These are phyloP conservation scores for Magnaporthales sp. DNA, from an alignment of 2,329 filamentous ascomycete genomes.

Conservation along the genomic window DNA sequence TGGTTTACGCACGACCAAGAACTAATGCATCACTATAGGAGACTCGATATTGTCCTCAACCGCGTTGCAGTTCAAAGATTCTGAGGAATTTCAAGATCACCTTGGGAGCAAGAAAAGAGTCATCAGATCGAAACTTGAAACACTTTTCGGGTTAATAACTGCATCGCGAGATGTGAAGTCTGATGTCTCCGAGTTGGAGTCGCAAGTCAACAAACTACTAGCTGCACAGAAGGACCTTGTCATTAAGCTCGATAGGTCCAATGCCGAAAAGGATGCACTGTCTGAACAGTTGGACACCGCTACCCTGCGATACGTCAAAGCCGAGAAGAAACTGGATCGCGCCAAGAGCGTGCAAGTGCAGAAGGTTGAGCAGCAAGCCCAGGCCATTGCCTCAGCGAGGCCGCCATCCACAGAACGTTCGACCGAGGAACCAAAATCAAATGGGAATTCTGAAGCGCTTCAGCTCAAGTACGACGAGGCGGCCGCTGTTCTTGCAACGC, in stretches of 20 bases:
- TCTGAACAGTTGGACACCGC: constrained; percentile 83
- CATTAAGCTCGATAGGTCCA: constrained; percentile 65
- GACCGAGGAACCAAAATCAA: constrained; percentile 37
- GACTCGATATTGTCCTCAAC: constrained; percentile 22
- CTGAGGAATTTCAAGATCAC: constrained; percentile 71
- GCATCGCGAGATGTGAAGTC: constrained; percentile 46
- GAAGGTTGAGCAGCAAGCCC: constrained; percentile 83
- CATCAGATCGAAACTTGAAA: constrained; percentile 66
- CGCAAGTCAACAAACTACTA: constrained; percentile 64
- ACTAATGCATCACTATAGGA: not conserved
- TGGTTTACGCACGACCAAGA: not conserved
- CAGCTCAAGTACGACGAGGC: constrained; percentile 73
- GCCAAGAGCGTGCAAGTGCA: constrained; percentile 82
- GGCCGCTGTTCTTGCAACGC: constrained; percentile 65
- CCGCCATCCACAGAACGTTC: constrained; percentile 45
- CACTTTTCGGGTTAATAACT: constrained; percentile 53
- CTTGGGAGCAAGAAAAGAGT: constrained; percentile 65
- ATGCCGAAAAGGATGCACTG: constrained; percentile 73
- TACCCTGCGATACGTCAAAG: constrained; percentile 85
- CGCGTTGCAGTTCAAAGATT: constrained; percentile 52
- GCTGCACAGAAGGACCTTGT: constrained; percentile 76
- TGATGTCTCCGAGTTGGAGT: constrained; percentile 65
- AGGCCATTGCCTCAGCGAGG: constrained; percentile 52
- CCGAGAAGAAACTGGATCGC: constrained; percentile 89
- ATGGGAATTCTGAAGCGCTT: constrained; percentile 53